These are phyloP conservation scores for Kwoniella sp. DNA, from an alignment of 768 basidiomycete genomes.

Conservation along the genomic window DNA sequence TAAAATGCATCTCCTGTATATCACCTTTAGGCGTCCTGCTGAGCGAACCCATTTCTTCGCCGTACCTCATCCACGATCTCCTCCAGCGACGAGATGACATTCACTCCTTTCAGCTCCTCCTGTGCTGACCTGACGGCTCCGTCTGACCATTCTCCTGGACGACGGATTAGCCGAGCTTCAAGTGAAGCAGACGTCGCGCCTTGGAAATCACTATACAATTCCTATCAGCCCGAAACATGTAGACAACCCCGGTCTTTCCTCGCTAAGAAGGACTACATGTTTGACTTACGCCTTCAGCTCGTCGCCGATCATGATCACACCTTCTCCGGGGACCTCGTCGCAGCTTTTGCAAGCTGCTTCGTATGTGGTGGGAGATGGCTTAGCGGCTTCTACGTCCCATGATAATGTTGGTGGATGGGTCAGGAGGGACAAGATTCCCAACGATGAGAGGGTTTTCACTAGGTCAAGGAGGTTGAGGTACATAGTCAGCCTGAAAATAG, in stretches of 20 bases:
- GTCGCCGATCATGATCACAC: constrained; percentile 53
- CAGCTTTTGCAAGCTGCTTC: constrained; percentile 36
- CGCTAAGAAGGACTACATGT: background rate
- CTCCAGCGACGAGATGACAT: constrained; percentile 27
- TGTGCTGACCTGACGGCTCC: constrained; percentile 37
- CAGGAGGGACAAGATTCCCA: constrained; percentile 39
- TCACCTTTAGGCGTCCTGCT: no score
- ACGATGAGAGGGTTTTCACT: constrained; percentile 50
- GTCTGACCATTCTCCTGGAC: constrained; percentile 49
- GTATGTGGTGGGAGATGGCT: constrained; percentile 45
- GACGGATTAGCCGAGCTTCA: constrained; percentile 45
- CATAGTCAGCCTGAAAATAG: no score
- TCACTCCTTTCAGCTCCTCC: constrained; percentile 33
- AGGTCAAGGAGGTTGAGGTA: no score
- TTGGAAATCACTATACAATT: constrained; percentile 42
- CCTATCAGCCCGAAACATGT: background rate
- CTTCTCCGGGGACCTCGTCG: constrained; percentile 24
- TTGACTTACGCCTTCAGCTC: constrained; percentile 51
- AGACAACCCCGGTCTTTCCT: background rate
- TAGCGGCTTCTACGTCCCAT: constrained; percentile 44
- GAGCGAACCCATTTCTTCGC: constrained; percentile 16
- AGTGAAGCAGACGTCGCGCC: constrained; percentile 42
- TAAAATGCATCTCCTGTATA: no score
- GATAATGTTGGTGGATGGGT: constrained; percentile 46
- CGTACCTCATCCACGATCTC: constrained; percentile 43